phyloP scores from a whole-genome alignment of 2,329 filamentous ascomycete species.

The Fusarium nanum region DNA sequence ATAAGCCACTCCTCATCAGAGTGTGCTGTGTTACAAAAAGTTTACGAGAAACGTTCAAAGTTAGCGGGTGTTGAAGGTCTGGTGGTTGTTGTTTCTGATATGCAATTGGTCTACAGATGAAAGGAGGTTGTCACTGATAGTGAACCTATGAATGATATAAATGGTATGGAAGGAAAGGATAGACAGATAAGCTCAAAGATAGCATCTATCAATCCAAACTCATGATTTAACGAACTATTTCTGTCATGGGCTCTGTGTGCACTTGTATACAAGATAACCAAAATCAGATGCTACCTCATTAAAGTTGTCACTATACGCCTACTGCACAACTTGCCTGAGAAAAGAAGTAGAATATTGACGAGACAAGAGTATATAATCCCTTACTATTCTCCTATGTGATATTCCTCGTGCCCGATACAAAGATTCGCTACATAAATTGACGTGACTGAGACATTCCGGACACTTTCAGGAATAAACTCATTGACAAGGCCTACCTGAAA shows the following conservation, averaged over 20 bases:
- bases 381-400: not conserved
- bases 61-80: slow-evolving; percentile 18
- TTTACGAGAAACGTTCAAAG: slow-evolving; percentile 19
- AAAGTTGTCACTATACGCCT: not conserved
- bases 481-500: no score
- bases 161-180: slow-evolving; percentile 23
- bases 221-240: slow-evolving; percentile 8
- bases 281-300: not conserved
- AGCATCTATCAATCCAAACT: slow-evolving; percentile 24
- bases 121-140: slow-evolving; percentile 16
- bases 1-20: not conserved
- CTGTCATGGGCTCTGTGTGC: not conserved
- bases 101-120: slow-evolving; percentile 4
- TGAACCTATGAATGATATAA: slow-evolving; percentile 5
- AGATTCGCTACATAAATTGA: no score
- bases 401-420: no score
- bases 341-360: not conserved
- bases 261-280: not conserved
- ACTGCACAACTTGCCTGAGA: no score
- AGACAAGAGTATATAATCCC: not conserved
- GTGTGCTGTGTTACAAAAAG: slow-evolving; percentile 21
- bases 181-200: slow-evolving; percentile 13
- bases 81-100: slow-evolving; percentile 24
- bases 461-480: no score
- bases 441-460: no score